Percentiles rank a stretch among this genome's conserved stretches.
Conservation (phyloP, 495 filamentous ascomycete species). For the Podospora australis region DNA sequence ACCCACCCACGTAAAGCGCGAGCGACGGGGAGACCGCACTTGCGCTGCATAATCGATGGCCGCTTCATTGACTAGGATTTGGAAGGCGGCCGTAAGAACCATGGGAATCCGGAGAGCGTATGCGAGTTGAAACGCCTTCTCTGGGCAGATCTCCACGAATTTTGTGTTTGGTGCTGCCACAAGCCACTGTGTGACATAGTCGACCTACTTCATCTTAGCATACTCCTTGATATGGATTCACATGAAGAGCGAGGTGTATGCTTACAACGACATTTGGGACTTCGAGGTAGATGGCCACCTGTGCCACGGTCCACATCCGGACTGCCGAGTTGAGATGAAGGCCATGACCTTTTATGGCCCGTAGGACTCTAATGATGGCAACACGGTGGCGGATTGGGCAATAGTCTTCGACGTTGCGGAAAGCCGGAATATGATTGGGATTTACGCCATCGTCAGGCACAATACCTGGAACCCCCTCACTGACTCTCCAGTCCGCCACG, state of each 20-base stretch:
- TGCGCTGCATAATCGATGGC: conserved; percentile 61
- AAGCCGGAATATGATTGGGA: conserved; percentile 10
- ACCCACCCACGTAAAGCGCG: conserved; percentile 15
- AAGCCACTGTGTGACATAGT: conserved; percentile 37
- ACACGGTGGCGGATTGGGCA: conserved; percentile 53
- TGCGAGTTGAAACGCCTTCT: conserved; percentile 38
- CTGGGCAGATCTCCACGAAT: conserved; percentile 41
- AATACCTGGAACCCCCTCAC: conserved; percentile 18
- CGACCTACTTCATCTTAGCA: conserved; percentile 11
- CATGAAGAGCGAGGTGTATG: background rate
- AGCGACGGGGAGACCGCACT: conserved; percentile 2
- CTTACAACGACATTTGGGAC: conserved; percentile 38
- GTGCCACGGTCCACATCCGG: conserved; percentile 57
- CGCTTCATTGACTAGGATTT: conserved; percentile 38
- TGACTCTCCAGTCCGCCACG: too few relatives aligned
- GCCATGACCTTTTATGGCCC: conserved; percentile 42
- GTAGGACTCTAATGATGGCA: conserved; percentile 53
- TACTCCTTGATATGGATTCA: background rate
- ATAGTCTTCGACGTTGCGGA: conserved; percentile 46
- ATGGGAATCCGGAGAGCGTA: conserved; percentile 29
- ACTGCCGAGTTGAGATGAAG: conserved; percentile 57
- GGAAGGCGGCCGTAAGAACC: conserved; percentile 33
- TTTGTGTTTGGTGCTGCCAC: conserved; percentile 33
- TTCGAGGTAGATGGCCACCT: conserved; percentile 51
- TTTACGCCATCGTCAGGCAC: conserved; percentile 8